A percentile compares a stretch with the other conserved stretches of the same genome.
Evolutionary conservation across 2,329 filamentous ascomycete genomes (phyloP).

Genomic region (Tolypocladium ophioglossoides): DNA sequence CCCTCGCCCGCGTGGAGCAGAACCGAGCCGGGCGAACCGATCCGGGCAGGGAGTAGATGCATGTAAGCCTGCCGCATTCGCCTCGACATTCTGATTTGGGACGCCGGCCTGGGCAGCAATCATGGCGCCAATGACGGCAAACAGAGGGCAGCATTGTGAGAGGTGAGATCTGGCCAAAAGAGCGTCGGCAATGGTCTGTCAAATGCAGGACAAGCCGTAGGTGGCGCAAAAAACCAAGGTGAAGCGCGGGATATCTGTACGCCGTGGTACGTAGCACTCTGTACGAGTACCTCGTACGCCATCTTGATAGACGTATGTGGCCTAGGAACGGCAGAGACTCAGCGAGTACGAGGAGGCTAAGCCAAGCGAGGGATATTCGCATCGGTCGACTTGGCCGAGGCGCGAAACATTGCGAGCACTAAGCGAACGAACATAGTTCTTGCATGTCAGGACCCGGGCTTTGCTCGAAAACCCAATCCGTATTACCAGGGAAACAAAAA

Average conservation of each 20-base stretch:
- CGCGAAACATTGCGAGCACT: not conserved
- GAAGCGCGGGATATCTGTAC: not conserved
- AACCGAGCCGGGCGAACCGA: too few species aligned
- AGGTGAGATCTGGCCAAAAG: not conserved
- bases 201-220: not conserved
- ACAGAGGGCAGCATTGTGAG: not conserved
- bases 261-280: not conserved
- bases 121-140: not conserved
- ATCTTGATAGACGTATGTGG: not conserved
- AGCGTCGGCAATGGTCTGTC: not conserved
- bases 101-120: not conserved
- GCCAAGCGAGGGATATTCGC: not conserved
- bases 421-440: not conserved
- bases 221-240: not conserved
- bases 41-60: not conserved
- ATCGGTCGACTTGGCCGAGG: not conserved
- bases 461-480: not conserved
- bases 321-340: not conserved
- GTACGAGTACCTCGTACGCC: too few species aligned
- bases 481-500: not conserved
- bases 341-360: not conserved
- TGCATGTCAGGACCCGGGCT: not conserved
- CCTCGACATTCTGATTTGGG: not conserved
- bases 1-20: not conserved
- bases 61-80: not conserved